Percentiles rank a stretch among this genome's conserved stretches.
Conservation (phyloP, 495 filamentous ascomycete genomes). For the Lasiosphaeriaceae sp. region DNA sequence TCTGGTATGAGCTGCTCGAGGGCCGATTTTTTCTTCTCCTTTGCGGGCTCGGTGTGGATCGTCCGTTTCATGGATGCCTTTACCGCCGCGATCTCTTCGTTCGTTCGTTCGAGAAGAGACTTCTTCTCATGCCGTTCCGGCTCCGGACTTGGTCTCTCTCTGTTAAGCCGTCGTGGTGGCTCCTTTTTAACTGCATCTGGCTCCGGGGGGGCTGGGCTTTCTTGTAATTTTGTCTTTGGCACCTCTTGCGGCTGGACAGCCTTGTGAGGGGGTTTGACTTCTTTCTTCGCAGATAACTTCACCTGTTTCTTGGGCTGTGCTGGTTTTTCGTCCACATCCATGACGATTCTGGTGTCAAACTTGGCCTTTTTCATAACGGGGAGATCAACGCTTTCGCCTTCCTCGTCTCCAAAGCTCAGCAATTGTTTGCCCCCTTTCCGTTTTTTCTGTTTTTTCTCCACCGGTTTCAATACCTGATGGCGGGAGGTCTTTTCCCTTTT, state of each 20-base stretch:
- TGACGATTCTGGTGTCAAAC: slow-evolving; percentile 82
- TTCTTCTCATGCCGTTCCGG: slow-evolving; percentile 45
- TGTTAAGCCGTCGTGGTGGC: slow-evolving; percentile 10
- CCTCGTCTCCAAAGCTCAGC: slow-evolving; percentile 86
- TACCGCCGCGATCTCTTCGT: slow-evolving; percentile 84
- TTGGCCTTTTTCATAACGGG: slow-evolving; percentile 80
- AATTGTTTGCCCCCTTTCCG: slow-evolving; percentile 72
- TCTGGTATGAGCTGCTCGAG: slow-evolving; percentile 81
- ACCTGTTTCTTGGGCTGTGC: slow-evolving; percentile 20
- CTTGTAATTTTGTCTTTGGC: slow-evolving; percentile 17
- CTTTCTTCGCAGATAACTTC: slow-evolving; percentile 26
- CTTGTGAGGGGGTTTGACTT: slow-evolving; percentile 29
- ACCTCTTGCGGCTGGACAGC: slow-evolving; percentile 20
- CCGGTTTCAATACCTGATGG: slow-evolving; percentile 34
- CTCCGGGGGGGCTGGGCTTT: slow-evolving; percentile 21
- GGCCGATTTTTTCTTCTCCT: slow-evolving; percentile 60
- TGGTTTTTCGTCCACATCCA: slow-evolving; percentile 44
- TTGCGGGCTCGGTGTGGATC: slow-evolving; percentile 52
- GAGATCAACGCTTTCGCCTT: slow-evolving; percentile 62
- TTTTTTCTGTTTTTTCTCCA: slow-evolving; percentile 72
- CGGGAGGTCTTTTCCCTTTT: slow-evolving; percentile 55
- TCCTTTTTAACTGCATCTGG: slow-evolving; percentile 17
- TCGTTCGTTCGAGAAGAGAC: slow-evolving; percentile 59
- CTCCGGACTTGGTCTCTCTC: slow-evolving; percentile 40
- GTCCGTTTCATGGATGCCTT: slow-evolving; percentile 91